Base-by-base conservation (phyloP, 2,329 filamentous ascomycete species). In the Trichoderma sp. region DNA sequence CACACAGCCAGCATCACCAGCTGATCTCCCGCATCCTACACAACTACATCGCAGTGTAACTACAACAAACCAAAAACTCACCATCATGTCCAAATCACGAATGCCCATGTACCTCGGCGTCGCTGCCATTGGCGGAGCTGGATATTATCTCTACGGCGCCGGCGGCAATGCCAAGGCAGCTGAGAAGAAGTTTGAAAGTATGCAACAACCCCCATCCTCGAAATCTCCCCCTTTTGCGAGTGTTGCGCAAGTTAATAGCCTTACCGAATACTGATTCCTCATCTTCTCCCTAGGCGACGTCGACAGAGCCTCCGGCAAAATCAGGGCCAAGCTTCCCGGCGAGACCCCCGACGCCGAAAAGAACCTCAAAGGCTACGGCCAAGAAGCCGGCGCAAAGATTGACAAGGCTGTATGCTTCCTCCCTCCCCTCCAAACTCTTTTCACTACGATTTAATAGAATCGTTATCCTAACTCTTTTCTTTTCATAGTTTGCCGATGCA, bases 71-170 rank as follows among this genome's bases (percentile, higher is more conserved):
- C 24, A 34, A 8, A 28, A 56, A 34, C 26, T 53, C 62, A 51
- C 34, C 51, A 57, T 63, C 75, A 87, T 87, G 85, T 51, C 84
- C 75, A 81, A 79, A 73, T 85, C 85, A 64, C 83, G 83, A 75
- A 76, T 82, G 56, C 86, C 86, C 76, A 76, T 86, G 75, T 78
- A 85, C 76, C 79, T 91, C 77, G 92, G 91, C 77, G 82, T 90
- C 76, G 88, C 86, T 73, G 90, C 89, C 75, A 91, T 87, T 36
- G 89, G 88, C 77, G 92, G 90, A 75, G 84, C 90, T 72, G 94
- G 92, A 57, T 98, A 97, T 87, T 98, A 98, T 86, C 88, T 98
- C 74, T 99, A 97, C 86, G 87, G 84, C 66, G 92, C 95, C 18
- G 95, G 95, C 73, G 95, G 95, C 72, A 88, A 90, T 81, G 87